phyloP scores from a whole-genome alignment of 148 eudicot genomes.

The Vaccinium darrowii region DNA sequence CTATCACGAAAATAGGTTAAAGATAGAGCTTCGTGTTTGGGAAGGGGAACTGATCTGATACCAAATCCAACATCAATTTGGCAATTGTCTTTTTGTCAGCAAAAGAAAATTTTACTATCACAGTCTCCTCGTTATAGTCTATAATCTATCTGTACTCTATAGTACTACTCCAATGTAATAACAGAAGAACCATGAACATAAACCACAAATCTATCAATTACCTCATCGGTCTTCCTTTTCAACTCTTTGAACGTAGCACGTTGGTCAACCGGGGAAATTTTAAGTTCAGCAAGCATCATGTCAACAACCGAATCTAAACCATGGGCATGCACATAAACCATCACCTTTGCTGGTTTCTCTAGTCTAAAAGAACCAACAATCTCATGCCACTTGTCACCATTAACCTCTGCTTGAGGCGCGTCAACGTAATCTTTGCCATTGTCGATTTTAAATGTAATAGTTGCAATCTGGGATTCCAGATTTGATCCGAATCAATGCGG shows the following conservation, averaged over 20 bases:
- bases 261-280: constrained; percentile 74
- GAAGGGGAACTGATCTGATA: neutral
- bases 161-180: too few species aligned
- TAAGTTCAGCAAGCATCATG: constrained; percentile 78
- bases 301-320: constrained; percentile 76
- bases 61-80: too few species aligned
- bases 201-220: constrained; percentile 18
- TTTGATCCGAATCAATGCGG: constrained; percentile 86
- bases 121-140: neutral
- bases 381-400: constrained; percentile 75
- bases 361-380: constrained; percentile 85
- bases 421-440: too few species aligned
- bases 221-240: constrained; percentile 65
- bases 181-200: neutral
- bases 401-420: constrained; percentile 37
- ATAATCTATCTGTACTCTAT: neutral
- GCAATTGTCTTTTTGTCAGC: too few species aligned
- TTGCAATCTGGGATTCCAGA: constrained; percentile 52
- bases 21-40: too few species aligned
- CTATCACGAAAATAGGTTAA: constrained; percentile 56
- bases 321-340: constrained; percentile 60
- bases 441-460: too few species aligned
- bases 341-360: constrained; percentile 56
- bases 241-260: constrained; percentile 55
- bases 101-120: too few species aligned